These are phyloP conservation scores for Coemansia sp. DNA, from an alignment of 192 early-diverging fungal species.

Conservation along the genomic window DNA sequence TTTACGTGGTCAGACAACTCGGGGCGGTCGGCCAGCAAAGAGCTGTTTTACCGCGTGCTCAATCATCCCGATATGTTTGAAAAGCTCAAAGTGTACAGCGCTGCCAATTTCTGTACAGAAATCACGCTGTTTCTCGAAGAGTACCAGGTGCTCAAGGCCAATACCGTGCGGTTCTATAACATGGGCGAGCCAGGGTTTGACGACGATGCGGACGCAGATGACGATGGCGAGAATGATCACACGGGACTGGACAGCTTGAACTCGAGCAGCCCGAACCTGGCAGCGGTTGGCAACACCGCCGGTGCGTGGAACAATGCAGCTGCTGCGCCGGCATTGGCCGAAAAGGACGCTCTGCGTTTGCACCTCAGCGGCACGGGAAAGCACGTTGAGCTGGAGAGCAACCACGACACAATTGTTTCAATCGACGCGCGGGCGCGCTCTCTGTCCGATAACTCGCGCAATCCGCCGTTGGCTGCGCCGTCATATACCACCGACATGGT, in stretches of 20 bases:
- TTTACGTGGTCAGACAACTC: slow-evolving; percentile 49
- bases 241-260: slow-evolving; percentile 8
- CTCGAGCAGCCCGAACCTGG: slow-evolving; percentile 26
- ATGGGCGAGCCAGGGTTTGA: slow-evolving; percentile 53
- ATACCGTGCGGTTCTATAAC: slow-evolving; percentile 55
- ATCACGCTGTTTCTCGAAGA: slow-evolving; percentile 56
- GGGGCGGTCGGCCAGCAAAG: slow-evolving; percentile 33
- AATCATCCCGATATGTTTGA: slow-evolving; percentile 54
- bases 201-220: slow-evolving; percentile 20
- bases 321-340: slow-evolving; percentile 9
- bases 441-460: slow-evolving; percentile 14
- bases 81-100: slow-evolving; percentile 49
- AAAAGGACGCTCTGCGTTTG: slow-evolving; percentile 43
- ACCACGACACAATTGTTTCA: slow-evolving; percentile 47
- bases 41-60: slow-evolving; percentile 53
- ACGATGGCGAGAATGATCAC: slow-evolving; percentile 13
- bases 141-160: slow-evolving; percentile 56
- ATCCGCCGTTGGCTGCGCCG: not conserved
- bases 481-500: slow-evolving; percentile 9
- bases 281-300: slow-evolving; percentile 13
- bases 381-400: slow-evolving; percentile 45
- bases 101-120: slow-evolving; percentile 54
- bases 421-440: slow-evolving; percentile 13
- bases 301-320: slow-evolving; percentile 15
- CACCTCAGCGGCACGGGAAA: slow-evolving; percentile 34